Percentiles rank a stretch among this genome's conserved stretches.
phyloP scores from a whole-genome alignment of 768 basidiomycete genomes.

The Goffeauzyma gilvescens region DNA sequence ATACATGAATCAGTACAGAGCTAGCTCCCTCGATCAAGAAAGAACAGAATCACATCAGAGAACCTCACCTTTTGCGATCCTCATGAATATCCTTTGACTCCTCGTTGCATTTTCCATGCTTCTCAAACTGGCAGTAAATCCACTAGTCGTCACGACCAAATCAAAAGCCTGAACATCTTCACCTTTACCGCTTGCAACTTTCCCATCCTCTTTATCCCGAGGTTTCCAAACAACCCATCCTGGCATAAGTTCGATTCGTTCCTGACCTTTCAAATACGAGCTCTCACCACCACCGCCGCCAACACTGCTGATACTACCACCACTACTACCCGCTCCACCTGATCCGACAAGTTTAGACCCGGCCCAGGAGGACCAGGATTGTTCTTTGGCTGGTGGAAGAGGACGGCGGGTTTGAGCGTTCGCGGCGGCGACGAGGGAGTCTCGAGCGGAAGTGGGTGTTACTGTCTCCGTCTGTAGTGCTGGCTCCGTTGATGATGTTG shows the following conservation, averaged over 20 bases:
- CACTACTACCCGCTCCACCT: no score
- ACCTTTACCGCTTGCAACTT: neutral
- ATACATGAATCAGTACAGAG: neutral
- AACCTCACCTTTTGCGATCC: slow-evolving; percentile 6
- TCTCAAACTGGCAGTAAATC: slow-evolving; percentile 1
- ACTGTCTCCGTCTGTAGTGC: no score
- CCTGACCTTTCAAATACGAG: slow-evolving; percentile 7
- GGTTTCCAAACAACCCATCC: slow-evolving; percentile 7
- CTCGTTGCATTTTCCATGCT: slow-evolving; percentile 4
- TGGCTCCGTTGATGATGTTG: no score
- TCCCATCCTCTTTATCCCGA: neutral
- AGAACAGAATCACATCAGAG: neutral
- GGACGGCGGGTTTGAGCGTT: no score
- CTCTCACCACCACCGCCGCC: no score
- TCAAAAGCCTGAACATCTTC: slow-evolving; percentile 1
- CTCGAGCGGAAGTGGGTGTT: no score
- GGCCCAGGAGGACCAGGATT: no score
- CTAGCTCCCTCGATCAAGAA: neutral
- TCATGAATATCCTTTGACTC: slow-evolving; percentile 5
- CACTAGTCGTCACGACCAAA: slow-evolving; percentile 1
- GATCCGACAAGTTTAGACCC: no score
- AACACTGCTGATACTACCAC: no score
- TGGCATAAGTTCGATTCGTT: slow-evolving; percentile 6
- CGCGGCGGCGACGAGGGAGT: no score
- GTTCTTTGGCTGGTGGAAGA: no score